Base-by-base conservation (phyloP, 2,329 filamentous ascomycete species). In the Penicillium fuscoglaucum region DNA sequence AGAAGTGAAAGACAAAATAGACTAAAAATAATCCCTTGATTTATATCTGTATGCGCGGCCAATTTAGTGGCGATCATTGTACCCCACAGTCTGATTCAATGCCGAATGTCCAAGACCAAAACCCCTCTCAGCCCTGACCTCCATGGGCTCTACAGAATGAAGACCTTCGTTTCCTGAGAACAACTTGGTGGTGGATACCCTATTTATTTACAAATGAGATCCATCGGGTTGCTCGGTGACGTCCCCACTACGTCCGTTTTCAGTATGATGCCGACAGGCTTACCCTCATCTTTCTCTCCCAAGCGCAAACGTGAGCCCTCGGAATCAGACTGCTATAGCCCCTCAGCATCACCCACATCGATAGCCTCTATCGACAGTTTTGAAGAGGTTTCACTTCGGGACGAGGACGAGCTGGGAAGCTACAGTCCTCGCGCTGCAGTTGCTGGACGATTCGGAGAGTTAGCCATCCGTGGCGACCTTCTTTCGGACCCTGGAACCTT, bases 371-470 rank as follows among this genome's bases (percentile, higher is more conserved):
- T 67, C 9, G 53, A 61, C 6, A 75, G 70, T 58, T 57, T 70
- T 33, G 69, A 69, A 58, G 74, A 76, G 51, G 55, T 61, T 45
- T 68, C 62, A 47, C 50, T 74, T 40, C 64, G 65, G 28, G 71
- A 74, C 57, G 72, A 73, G 37, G 68, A 70, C 47, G 70, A 72
- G 50, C 59, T 65, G 41, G 72, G 69, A 41, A 65, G 70, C 52
- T 67, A 72, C 60, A 76, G 77, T 59, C 76, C 77, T 53, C 72
- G 72, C 53, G 70, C 74, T 29, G 67, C 66, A 24, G 76, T 79
- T 43, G 74, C 74, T 53, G 72, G 75, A 55, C 71, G 71, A 55
- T 70, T 80, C 47, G 72, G 72, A 48, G 68, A 75, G 52, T 66
- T 79, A 55, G 75, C 76, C 46, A 71, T 79, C 55, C 70, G 71